A percentile compares a stretch with the other conserved stretches of the same genome.
Evolutionary conservation across 352 stramenopile genomes (phyloP).

Genomic region (Phytopythium litorale): DNA sequence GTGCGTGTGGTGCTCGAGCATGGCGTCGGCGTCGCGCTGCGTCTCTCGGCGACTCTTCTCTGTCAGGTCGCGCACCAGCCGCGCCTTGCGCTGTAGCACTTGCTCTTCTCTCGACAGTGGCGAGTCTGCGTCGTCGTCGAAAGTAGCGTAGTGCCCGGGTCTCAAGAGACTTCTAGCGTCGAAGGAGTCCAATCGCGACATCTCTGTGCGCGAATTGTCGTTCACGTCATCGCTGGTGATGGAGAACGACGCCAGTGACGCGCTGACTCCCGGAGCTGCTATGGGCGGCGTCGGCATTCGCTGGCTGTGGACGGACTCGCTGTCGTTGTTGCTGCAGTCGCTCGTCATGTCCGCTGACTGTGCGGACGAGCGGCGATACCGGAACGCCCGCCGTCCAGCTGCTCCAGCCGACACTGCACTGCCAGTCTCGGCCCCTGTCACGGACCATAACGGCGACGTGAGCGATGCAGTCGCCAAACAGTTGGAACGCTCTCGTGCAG

Average conservation of each 20-base stretch:
- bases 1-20: constrained; percentile 29
- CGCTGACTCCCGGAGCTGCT: neutral
- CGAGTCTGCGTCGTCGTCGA: neutral
- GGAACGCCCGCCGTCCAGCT: neutral
- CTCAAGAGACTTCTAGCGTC: neutral
- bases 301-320: neutral
- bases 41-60: constrained; percentile 33
- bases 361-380: neutral
- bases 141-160: neutral
- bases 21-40: constrained; percentile 19
- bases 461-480: neutral
- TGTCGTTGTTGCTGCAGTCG: neutral
- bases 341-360: neutral
- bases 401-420: neutral
- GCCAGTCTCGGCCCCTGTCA: neutral
- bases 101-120: constrained; percentile 10
- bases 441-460: neutral
- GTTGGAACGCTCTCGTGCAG: neutral
- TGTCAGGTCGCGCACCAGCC: constrained; percentile 29
- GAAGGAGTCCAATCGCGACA: neutral
- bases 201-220: neutral
- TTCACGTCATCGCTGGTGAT: neutral
- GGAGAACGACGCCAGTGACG: neutral
- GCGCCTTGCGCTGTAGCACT: constrained; percentile 17
- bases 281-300: neutral